Evolutionary conservation across 208 protist species (phyloP).

Genomic region (Wallacemonas rigidus): DNA sequence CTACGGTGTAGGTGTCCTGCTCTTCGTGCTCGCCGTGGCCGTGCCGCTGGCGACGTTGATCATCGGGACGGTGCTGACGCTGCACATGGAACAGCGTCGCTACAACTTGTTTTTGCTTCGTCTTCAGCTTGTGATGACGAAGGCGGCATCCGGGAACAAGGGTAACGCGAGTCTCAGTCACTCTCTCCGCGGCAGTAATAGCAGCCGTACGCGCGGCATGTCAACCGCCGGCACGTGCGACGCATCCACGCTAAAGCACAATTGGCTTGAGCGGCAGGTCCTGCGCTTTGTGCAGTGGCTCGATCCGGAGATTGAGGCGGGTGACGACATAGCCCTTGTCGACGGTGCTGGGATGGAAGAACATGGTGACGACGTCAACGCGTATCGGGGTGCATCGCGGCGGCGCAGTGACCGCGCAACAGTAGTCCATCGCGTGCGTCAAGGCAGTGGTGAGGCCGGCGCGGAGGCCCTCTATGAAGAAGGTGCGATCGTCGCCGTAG

Average conservation of each 20-base stretch:
- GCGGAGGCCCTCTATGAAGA: too few species aligned
- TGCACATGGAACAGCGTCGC: conserved; percentile 54
- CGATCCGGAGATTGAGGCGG: conserved; percentile 7
- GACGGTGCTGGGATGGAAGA: neutral
- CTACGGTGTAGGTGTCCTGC: conserved; percentile 28
- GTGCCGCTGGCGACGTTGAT: conserved; percentile 53
- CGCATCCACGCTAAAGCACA: conserved; percentile 1
- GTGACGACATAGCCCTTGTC: neutral
- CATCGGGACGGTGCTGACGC: conserved; percentile 44
- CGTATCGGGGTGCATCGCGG: too few species aligned
- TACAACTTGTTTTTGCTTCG: conserved; percentile 45
- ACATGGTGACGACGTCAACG: too few species aligned
- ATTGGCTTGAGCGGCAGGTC: conserved; percentile 12
- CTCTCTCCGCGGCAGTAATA: neutral
- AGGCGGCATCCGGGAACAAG: conserved; percentile 6
- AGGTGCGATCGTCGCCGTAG: too few species aligned
- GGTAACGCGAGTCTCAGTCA: neutral
- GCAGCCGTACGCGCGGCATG: neutral
- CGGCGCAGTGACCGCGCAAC: too few species aligned
- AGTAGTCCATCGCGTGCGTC: too few species aligned
- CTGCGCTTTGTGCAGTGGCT: conserved; percentile 10
- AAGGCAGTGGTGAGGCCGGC: too few species aligned
- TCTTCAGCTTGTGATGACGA: conserved; percentile 25
- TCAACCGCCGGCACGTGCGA: conserved; percentile 3
- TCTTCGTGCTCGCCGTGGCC: conserved; percentile 41